Evolutionary conservation across 2,329 filamentous ascomycete species (phyloP), one percentile per base, ranked within the genome.

Genomic region (Coleophoma eucalyptorum): DNA sequence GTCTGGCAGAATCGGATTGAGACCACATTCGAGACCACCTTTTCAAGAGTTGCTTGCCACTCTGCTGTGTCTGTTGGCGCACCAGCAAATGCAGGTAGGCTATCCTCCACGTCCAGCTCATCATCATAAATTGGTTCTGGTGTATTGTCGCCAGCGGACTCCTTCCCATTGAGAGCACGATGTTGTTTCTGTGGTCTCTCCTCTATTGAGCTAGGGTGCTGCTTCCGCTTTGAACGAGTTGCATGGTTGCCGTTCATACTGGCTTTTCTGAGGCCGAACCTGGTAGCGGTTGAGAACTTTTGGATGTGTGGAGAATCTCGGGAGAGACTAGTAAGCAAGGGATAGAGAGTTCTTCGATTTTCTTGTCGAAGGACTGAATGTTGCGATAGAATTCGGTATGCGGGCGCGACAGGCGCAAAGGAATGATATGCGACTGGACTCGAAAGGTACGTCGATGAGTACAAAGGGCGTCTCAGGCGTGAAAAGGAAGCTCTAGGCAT

Each of bases 1-100:
- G 94, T 97, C 77, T 97, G 91, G 68, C 93, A 97, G 74, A 99
- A 99, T 59, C 96, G 89, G 63, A 99, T 97, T n/a, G 93, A 96
- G 46, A 99, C 94, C 16, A 97, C 94, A 61, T 92, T 96, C 67
- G 87, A 86, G 49, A 99, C 92, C 3, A 99, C 94, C 55, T 84
- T 87, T 70, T 97, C 92, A 54, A 97, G 96, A 1, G 92, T 97
- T 46, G 86, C 88, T 71, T 97, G 93, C 94, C 94, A 99, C 72
- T 96, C 92, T 20, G 84, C 84, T 3, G 86, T 89, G 61, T 90
- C 87, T 44, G 78, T 71, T 45, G 75, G 72, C 15, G 73, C 72
- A 56, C 74, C 74, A 49, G 65, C 74, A 59, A 77, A 64, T 52
- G 69, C 68, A 54, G 72, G 67, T 52, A 66, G 52, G 61, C 65